These are phyloP conservation scores for Liriodendron chinense DNA, from an alignment of 164 flowering plant genomes.

Conservation along the genomic window DNA sequence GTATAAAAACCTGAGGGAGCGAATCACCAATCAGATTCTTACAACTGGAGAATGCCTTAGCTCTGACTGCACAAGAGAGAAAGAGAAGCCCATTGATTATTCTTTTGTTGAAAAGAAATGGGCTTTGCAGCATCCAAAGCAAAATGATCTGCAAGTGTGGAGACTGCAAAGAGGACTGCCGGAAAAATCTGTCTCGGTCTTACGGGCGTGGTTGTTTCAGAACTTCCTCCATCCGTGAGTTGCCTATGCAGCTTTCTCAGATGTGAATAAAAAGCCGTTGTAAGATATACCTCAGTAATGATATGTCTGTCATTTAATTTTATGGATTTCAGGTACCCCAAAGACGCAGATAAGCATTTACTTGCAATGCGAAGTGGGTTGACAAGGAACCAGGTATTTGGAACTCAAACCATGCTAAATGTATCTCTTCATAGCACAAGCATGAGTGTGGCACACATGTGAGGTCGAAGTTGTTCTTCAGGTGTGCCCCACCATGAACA, in stretches of 20 bases:
- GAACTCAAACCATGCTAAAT: not conserved
- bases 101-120: constrained; percentile 6
- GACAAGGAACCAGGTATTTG: constrained; percentile 78
- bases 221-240: constrained; percentile 25
- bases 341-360: constrained; percentile 87
- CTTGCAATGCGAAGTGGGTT: constrained; percentile 92
- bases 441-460: not conserved
- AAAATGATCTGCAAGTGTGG: constrained; percentile 20
- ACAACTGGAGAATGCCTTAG: constrained; percentile 7
- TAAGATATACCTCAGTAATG: not conserved
- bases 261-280: not conserved
- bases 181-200: constrained; percentile 21
- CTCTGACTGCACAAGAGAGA: constrained; percentile 4
- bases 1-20: constrained; percentile 16
- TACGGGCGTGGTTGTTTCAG: constrained; percentile 28
- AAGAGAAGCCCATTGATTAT: constrained; percentile 6
- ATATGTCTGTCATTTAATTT: not conserved
- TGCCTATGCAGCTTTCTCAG: not conserved
- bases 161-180: constrained; percentile 27
- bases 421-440: not conserved
- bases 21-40: constrained; percentile 13
- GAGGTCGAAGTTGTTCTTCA: not conserved
- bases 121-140: constrained; percentile 22
- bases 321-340: constrained; percentile 60
- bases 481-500: not conserved